phyloP scores from a whole-genome alignment of 345 rosid species.

The Carallia brachiata region DNA sequence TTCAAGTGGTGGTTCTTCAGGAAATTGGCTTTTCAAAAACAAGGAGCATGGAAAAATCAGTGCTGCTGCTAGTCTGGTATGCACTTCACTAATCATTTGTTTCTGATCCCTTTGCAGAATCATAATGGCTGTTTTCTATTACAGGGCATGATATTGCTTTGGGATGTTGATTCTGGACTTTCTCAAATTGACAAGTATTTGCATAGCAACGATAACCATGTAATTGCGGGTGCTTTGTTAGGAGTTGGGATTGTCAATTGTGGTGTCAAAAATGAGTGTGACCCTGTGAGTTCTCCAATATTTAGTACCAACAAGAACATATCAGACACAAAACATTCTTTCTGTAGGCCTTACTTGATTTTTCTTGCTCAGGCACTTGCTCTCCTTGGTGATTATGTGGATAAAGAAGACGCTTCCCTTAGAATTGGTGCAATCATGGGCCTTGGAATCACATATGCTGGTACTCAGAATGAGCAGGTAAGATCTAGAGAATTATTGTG shows the following conservation, averaged over 20 bases:
- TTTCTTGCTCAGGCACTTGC: slow-evolving; percentile 67
- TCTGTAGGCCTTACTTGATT: slow-evolving; percentile 21
- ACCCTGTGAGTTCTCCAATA: slow-evolving; percentile 61
- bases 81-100: slow-evolving; percentile 11
- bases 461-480: slow-evolving; percentile 76
- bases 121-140: slow-evolving; percentile 16
- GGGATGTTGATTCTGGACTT: slow-evolving; percentile 95
- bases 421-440: slow-evolving; percentile 98
- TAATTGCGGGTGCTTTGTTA: slow-evolving; percentile 82
- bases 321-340: background rate
- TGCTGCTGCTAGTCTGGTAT: slow-evolving; percentile 94
- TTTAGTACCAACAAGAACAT: background rate
- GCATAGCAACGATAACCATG: slow-evolving; percentile 74
- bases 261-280: slow-evolving; percentile 75
- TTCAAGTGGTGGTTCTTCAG: slow-evolving; percentile 62
- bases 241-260: slow-evolving; percentile 95
- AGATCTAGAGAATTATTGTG: background rate
- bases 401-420: slow-evolving; percentile 72
- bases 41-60: slow-evolving; percentile 94
- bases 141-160: slow-evolving; percentile 87
- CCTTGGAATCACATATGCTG: slow-evolving; percentile 89
- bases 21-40: slow-evolving; percentile 92
- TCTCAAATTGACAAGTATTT: slow-evolving; percentile 87
- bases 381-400: slow-evolving; percentile 62
- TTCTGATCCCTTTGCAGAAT: background rate